Evolutionary conservation across 768 basidiomycete species (phyloP), one percentile per base, ranked within the genome.

Genomic region (Pisolithus microcarpus): DNA sequence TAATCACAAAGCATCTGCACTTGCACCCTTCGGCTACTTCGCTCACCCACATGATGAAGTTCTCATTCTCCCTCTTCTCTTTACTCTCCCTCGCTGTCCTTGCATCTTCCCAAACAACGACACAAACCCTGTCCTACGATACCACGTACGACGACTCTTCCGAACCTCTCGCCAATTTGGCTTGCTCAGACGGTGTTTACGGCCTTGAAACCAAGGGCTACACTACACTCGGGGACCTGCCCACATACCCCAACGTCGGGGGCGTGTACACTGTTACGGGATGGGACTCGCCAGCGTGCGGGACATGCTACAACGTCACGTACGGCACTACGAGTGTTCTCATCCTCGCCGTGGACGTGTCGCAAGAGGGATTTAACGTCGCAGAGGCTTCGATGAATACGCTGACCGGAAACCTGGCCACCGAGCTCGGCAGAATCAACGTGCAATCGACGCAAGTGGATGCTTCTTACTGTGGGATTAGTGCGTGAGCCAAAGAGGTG

Each of bases 321-420:
- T 69, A 65, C 37, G 48, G 42, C 3, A 43, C n/a, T 28, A 56
- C 3, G 5, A 60, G 55, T 1, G 38, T 72, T 38, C 1, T 18
- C 13, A 44, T 62, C 4, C 50, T 66, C 49, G 70, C 67, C 5
- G 58, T 71, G 9, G 71, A 70, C 38, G 43, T 44, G 16, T 55
- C 58, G 9, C 24, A 4, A 2, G 54, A 55, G 0, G 74, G 71
- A 7, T 81, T 79, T 56, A 79, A 77, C 51, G 61, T 82, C 26
- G 73, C 78, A 0, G 57, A 73, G 54, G 64, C 58, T 19, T 79
- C 81, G n/a, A 77, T 83, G 79, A 74, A 82, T 53, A 58, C 56
- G 13, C 61, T 83, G 53, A 83, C 81, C 10, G 65, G 68, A 44
- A 70, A 68, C 34, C 65, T 76, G 56, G 82, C 75, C 0, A 68